phyloP scores from a whole-genome alignment of 768 basidiomycete species.

The Xerocomellus intermedius region DNA sequence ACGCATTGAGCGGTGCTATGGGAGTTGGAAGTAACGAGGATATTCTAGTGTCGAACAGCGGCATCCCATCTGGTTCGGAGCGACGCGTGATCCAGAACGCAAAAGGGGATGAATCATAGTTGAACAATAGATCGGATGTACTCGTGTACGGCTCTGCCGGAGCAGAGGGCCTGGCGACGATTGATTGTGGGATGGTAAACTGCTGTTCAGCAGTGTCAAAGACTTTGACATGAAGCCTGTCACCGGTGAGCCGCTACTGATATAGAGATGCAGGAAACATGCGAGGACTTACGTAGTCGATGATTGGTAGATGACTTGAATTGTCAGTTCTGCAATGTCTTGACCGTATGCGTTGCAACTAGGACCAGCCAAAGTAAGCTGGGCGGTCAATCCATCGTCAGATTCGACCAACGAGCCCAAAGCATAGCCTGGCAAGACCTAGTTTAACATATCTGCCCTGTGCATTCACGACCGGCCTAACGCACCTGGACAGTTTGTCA shows the following conservation, averaged over 20 bases:
- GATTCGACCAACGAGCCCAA: slow-evolving; percentile 43
- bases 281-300: slow-evolving; percentile 38
- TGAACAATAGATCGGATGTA: slow-evolving; percentile 63
- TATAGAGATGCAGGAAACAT: background rate
- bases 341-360: slow-evolving; percentile 63
- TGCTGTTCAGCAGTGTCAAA: slow-evolving; percentile 57
- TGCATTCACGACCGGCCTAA: background rate
- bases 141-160: slow-evolving; percentile 34
- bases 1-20: slow-evolving; percentile 47
- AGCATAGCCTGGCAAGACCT: slow-evolving; percentile 46
- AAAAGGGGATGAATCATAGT: slow-evolving; percentile 62
- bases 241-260: background rate
- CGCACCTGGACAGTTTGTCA: slow-evolving; percentile 30
- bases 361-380: slow-evolving; percentile 49
- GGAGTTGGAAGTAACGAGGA: slow-evolving; percentile 58
- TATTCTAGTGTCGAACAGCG: slow-evolving; percentile 68
- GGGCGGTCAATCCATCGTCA: slow-evolving; percentile 49
- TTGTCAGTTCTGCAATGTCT: slow-evolving; percentile 54
- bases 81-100: slow-evolving; percentile 78
- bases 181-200: slow-evolving; percentile 59
- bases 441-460: background rate
- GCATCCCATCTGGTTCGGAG: slow-evolving; percentile 48
- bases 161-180: slow-evolving; percentile 42
- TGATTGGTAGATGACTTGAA: slow-evolving; percentile 64
- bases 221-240: slow-evolving; percentile 65